Base-by-base conservation (phyloP, 176 grass and related monocot species). In the Triticum dicoccoides region DNA sequence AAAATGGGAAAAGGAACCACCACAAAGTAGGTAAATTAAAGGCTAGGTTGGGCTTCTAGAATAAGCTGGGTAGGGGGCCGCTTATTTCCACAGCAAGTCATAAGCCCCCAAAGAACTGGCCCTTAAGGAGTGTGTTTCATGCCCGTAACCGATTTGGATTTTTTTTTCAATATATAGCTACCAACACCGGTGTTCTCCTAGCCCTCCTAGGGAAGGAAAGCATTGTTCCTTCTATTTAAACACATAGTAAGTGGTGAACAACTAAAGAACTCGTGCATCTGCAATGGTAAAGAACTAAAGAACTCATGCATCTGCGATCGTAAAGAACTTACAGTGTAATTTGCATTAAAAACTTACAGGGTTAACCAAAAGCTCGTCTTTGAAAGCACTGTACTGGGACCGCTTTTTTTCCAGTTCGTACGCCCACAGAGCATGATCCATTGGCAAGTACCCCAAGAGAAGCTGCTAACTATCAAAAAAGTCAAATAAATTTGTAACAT, bases 401-500 rank as follows among this genome's bases (percentile, higher is more conserved):
- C 85, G 88, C 69, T 93, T 98, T 88, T 94, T 98, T 77, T 92
- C 97, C 92, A 96, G 90, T 87, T 98, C 97, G 78, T 94, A 93
- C 9, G 85, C 18, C 97, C 97, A 98, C 54, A 98, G 65, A 37
- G 92, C 83, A 78, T 67, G 92, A 87, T 98, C 97, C 82, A 61
- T 85, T 67, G 94, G 94, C 76, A 98, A 88, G 81, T 96, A 96
- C 69, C 94, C 97, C 92, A 98, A 92, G 21, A 98, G 92, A 89
- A 98, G 92, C 97, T 96, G 97, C 87, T 94, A 84, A 88, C 94
- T 96, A 98, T 87, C 90, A 91, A 89, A 81, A 91, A 93, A 92
- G 64, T 91, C 77, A 88, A 94, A 92, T 92, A 87, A 92, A 90
- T 96, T 89, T 88, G 88, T 61, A 92, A 65, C 58, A 24, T 88